Evolutionary conservation across 768 basidiomycete genomes (phyloP).

Genomic region (Boletales sp.): DNA sequence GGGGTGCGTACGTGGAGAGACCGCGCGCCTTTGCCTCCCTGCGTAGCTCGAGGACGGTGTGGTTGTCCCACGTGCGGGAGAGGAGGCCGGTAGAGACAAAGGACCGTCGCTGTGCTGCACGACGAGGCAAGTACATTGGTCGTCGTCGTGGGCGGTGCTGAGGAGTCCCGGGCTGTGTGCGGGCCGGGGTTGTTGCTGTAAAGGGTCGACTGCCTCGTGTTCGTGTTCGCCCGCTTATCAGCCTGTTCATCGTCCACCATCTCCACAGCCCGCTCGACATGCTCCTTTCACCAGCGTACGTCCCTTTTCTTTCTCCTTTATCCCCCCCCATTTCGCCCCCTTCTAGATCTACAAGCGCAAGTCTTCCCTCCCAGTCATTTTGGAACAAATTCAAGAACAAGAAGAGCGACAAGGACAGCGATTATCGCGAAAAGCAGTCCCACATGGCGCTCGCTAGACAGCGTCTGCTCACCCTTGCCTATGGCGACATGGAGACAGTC

Average conservation of each 20-base stretch:
- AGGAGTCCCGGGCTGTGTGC: too few relatives aligned
- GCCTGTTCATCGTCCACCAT: conserved; percentile 21
- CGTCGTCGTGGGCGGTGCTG: conserved; percentile 2
- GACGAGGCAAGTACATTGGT: conserved; percentile 18
- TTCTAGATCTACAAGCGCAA: conserved; percentile 63
- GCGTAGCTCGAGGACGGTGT: conserved; percentile 46
- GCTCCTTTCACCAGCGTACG: conserved; percentile 82
- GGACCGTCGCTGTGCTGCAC: conserved; percentile 19
- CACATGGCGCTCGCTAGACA: conserved; percentile 71
- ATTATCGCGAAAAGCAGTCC: conserved; percentile 49
- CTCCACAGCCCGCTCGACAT: conserved; percentile 37
- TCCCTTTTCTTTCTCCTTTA: conserved; percentile 24
- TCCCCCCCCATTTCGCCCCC: conserved; percentile 18
- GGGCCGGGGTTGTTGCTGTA: neutral
- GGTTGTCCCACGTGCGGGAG: conserved; percentile 52
- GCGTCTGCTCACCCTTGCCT: conserved; percentile 76
- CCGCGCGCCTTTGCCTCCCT: conserved; percentile 55
- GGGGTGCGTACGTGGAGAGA: conserved; percentile 45
- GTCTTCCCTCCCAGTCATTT: conserved; percentile 47
- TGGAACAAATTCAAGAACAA: conserved; percentile 67
- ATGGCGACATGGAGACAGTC: conserved; percentile 84
- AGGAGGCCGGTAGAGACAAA: conserved; percentile 57
- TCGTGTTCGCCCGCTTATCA: conserved; percentile 54
- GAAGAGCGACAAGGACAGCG: conserved; percentile 60
- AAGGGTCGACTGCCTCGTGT: conserved; percentile 34